phyloP scores from a whole-genome alignment of 345 rosid genomes.

The Pistacia integerrima region DNA sequence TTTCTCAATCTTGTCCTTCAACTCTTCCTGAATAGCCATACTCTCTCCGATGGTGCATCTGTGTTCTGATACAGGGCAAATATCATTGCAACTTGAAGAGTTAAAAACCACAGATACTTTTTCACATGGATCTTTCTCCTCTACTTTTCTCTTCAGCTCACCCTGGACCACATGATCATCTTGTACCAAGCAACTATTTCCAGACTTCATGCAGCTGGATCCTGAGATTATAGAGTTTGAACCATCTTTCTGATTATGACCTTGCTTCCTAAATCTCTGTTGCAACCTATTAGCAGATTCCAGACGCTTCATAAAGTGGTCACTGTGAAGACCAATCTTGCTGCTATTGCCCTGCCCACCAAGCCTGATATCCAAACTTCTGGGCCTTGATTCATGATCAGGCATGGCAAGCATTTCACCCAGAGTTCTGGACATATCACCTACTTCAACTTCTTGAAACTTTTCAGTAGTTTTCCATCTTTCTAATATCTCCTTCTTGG shows the following conservation, averaged over 20 bases:
- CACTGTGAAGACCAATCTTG: slow-evolving; percentile 13
- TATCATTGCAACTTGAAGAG: slow-evolving; percentile 7
- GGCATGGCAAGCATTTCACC: slow-evolving; percentile 34
- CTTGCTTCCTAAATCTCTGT: slow-evolving; percentile 17
- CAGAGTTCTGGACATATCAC: slow-evolving; percentile 24
- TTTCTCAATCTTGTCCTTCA: slow-evolving; percentile 14
- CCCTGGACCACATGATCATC: slow-evolving; percentile 2
- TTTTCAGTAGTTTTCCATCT: slow-evolving; percentile 35
- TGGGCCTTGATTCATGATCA: slow-evolving; percentile 9
- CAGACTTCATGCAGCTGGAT: slow-evolving; percentile 14
- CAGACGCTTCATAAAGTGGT: background rate
- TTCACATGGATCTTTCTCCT: slow-evolving; percentile 19
- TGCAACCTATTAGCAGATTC: slow-evolving; percentile 13
- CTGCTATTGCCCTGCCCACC: slow-evolving; percentile 8
- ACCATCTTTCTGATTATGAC: slow-evolving; percentile 16
- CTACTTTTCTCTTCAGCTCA: slow-evolving; percentile 14
- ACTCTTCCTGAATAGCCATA: background rate
- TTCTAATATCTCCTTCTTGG: slow-evolving; percentile 32
- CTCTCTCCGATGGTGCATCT: slow-evolving; percentile 3
- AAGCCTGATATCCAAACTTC: slow-evolving; percentile 15
- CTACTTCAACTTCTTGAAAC: slow-evolving; percentile 28
- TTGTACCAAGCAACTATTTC: background rate
- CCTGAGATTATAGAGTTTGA: slow-evolving; percentile 14
- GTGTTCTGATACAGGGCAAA: slow-evolving; percentile 8
- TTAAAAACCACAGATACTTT: slow-evolving; percentile 3